Base-by-base conservation (phyloP, 345 rosid species). In the Clarkia xantiana region DNA sequence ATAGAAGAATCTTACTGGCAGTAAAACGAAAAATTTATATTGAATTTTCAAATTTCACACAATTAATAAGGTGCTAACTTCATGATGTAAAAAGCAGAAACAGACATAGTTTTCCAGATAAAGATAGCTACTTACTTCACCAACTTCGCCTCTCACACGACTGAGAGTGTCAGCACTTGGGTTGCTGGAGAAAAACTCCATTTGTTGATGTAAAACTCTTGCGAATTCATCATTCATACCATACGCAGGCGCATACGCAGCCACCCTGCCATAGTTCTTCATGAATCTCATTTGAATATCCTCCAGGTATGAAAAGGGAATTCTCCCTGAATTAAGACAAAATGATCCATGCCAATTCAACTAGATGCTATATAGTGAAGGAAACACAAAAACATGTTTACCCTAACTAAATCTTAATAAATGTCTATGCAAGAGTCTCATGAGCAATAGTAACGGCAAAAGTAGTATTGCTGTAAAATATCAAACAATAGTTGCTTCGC, bases 201-300 rank as follows among this genome's bases (percentile, higher is more conserved):
- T 91, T 69, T 91, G 96, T 78, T 84, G 96, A 71, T 91, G 98
- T 76, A 91, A 73, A 49, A 84, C 95, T 75, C 96, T 80, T 2
- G 98, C 84, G 59, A 91, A 91, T n/a, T 91, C 98, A 71, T 91
- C 96, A 61, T 86, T 91, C 98, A 91, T 84, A 0, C 95, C 90
- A 60, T 91, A 91, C 41, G 98, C 96, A 56, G 95, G 95, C 1
- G 94, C 95, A 67, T 72, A 57, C 57, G 60, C 75, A 15, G 88
- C 94, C 22, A 91, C 93, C 71, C 70, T 80, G 2, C 94, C 82
- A 42, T 91, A 91, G 66, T 91, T 91, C 69, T 91, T 91, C 96
- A 86, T 86, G 66, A 91, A 86, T 62, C 96, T 78, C 96, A 82
- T 86, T 19, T 80, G 96, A 51, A 86, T 70, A 58, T 91, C 98